phyloP scores from a whole-genome alignment of 108 stramenopile species.

The Fragilaria crotonensis region DNA sequence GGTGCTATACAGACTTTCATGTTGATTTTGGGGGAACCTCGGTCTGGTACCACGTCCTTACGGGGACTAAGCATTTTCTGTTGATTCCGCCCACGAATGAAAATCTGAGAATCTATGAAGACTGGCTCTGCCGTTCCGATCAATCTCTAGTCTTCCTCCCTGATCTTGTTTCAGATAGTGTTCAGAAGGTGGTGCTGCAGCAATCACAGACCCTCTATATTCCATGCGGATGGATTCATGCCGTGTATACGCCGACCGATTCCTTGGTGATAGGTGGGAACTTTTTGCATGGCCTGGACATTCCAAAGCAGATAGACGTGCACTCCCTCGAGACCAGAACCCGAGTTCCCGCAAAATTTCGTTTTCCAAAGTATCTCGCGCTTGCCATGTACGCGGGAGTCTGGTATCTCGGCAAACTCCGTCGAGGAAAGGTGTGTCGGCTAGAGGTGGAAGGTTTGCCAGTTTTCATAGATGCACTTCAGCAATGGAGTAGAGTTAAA shows the following conservation, averaged over 20 bases:
- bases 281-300: slow-evolving; percentile 62
- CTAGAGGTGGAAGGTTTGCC: slow-evolving; percentile 22
- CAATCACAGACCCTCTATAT: slow-evolving; percentile 78
- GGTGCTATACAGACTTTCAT: slow-evolving; percentile 92
- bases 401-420: slow-evolving; percentile 22
- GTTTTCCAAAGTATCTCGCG: slow-evolving; percentile 40
- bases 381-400: slow-evolving; percentile 40
- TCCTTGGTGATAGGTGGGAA: slow-evolving; percentile 87
- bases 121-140: slow-evolving; percentile 63
- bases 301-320: slow-evolving; percentile 37
- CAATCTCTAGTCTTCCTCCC: slow-evolving; percentile 55
- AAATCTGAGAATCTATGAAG: slow-evolving; percentile 68
- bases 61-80: slow-evolving; percentile 78
- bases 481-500: slow-evolving; percentile 23
- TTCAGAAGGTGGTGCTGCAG: slow-evolving; percentile 39
- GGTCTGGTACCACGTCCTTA: slow-evolving; percentile 90
- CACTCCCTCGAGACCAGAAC: slow-evolving; percentile 40
- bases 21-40: slow-evolving; percentile 92
- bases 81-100: slow-evolving; percentile 61
- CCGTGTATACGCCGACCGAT: slow-evolving; percentile 85
- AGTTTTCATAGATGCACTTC: slow-evolving; percentile 13
- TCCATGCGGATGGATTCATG: slow-evolving; percentile 92
- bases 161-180: slow-evolving; percentile 27
- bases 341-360: slow-evolving; percentile 34
- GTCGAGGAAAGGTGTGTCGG: slow-evolving; percentile 10